phyloP scores from a whole-genome alignment of 306 rosid species.

The Quercus robur region DNA sequence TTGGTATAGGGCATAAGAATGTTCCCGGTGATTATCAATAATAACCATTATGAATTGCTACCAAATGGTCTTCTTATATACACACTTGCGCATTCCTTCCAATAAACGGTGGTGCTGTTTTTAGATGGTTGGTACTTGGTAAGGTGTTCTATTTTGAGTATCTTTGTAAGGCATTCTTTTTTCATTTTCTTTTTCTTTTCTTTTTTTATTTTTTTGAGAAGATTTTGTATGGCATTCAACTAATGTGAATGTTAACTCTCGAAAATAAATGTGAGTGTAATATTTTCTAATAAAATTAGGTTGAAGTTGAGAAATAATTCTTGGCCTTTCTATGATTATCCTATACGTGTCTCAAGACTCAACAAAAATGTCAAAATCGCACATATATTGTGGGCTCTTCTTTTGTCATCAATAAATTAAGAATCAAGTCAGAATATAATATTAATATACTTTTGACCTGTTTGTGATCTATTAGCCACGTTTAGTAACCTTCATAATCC shows the following conservation, averaged over 20 bases:
- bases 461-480: not conserved
- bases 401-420: not conserved
- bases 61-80: too few species aligned
- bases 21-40: not conserved
- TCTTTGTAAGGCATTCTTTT: not conserved
- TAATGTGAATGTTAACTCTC: not conserved
- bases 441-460: not conserved
- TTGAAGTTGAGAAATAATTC: not conserved
- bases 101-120: too few species aligned
- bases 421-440: not conserved
- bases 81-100: too few species aligned
- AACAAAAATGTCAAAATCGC: not conserved
- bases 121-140: too few species aligned
- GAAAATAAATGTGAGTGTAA: not conserved
- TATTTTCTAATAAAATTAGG: not conserved
- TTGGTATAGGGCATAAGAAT: too few species aligned
- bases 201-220: not conserved
- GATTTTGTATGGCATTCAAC: not conserved
- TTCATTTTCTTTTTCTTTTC: not conserved
- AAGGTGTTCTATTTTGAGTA: not conserved
- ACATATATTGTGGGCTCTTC: not conserved
- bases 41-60: slow-evolving; percentile 2
- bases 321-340: not conserved
- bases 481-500: not conserved
- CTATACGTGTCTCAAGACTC: not conserved